A percentile compares a stretch with the other conserved stretches of the same genome.
These are phyloP conservation scores for Cryphonectria japonica DNA, from an alignment of 2,329 filamentous ascomycete genomes.

Conservation along the genomic window DNA sequence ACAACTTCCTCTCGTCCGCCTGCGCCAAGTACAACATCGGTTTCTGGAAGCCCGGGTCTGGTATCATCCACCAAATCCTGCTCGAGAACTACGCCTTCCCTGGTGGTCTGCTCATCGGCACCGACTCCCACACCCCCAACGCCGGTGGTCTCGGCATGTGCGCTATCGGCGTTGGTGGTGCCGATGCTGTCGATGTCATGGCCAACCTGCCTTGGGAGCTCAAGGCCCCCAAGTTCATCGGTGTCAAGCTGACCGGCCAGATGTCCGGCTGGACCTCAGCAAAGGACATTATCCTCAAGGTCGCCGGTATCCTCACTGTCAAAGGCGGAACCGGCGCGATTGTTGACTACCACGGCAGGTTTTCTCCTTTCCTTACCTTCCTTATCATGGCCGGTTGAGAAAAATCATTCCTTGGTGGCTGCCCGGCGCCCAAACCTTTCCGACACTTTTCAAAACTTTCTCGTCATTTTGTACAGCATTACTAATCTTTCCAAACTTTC, in stretches of 20 bases:
- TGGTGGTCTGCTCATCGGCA: conserved; percentile 95
- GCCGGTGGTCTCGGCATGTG: conserved; percentile 94
- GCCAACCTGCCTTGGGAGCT: conserved; percentile 96
- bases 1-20: conserved; percentile 91
- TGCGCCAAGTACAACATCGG: conserved; percentile 99
- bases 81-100: conserved; percentile 99
- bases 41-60: conserved; percentile 98
- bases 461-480: neutral
- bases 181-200: conserved; percentile 98
- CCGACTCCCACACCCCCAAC: conserved; percentile 97
- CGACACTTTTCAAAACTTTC: too few relatives aligned
- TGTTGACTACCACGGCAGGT: conserved; percentile 58
- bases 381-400: too few relatives aligned
- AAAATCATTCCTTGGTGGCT: too few relatives aligned
- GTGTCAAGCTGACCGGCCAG: conserved; percentile 90
- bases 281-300: conserved; percentile 97
- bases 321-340: conserved; percentile 97
- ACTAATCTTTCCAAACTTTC: neutral
- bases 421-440: too few relatives aligned
- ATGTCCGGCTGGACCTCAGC: conserved; percentile 90
- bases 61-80: conserved; percentile 99
- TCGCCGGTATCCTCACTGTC: conserved; percentile 94
- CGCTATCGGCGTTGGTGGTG: conserved; percentile 95
- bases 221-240: conserved; percentile 96
- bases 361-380: too few relatives aligned